A percentile compares a stretch with the other conserved stretches of the same genome.
Conservation (phyloP, 257 asterid genomes). For the Gardenia jasminoides region DNA sequence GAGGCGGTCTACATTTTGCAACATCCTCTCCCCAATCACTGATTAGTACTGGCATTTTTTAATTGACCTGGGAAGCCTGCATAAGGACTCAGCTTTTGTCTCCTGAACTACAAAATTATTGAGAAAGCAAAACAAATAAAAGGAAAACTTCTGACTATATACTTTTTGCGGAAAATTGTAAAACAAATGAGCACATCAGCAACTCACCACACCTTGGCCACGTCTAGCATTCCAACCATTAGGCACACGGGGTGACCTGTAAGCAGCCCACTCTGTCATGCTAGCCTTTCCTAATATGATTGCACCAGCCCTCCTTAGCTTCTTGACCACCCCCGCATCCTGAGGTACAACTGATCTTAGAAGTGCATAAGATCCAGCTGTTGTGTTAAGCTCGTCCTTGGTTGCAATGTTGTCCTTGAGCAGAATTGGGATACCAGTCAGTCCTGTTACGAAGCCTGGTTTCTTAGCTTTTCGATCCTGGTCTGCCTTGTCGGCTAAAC, state of each 20-base stretch:
- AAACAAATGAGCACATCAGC: neutral
- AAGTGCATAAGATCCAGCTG: conserved; percentile 52
- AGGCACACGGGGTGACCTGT: conserved; percentile 28
- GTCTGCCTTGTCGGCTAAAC: conserved; percentile 41
- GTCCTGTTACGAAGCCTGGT: conserved; percentile 13
- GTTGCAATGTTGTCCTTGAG: conserved; percentile 47
- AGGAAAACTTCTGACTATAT: no score
- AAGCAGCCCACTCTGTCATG: conserved; percentile 48
- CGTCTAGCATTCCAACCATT: conserved; percentile 55
- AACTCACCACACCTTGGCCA: conserved; percentile 58
- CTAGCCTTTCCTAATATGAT: conserved; percentile 54
- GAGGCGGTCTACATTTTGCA: no score
- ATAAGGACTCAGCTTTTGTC: neutral
- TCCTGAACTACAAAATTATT: neutral
- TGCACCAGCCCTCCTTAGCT: conserved; percentile 42
- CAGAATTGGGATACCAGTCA: conserved; percentile 51
- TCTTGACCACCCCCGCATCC: conserved; percentile 46
- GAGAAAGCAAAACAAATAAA: neutral
- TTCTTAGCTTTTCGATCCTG: conserved; percentile 25
- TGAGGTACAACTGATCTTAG: conserved; percentile 39
- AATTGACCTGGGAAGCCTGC: neutral
- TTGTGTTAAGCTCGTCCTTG: conserved; percentile 49
- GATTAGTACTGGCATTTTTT: neutral
- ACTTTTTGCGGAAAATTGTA: no score
- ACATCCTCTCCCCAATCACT: no score